These are phyloP conservation scores for Hemisphaericaspora nanyangensis DNA, from an alignment of 805 yeast genomes.

Conservation along the genomic window DNA sequence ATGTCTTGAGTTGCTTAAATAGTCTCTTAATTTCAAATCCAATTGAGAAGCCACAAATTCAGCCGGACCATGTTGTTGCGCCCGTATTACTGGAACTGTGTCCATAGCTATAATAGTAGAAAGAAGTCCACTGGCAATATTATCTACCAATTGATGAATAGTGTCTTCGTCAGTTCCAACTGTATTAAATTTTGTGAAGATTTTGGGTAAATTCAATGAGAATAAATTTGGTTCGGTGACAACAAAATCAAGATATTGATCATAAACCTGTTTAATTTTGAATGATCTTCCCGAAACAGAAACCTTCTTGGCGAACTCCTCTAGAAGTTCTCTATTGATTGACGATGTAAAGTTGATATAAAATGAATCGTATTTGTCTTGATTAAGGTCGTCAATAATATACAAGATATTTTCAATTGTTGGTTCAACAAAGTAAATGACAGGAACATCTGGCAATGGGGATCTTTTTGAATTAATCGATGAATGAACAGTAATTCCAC, in stretches of 20 bases:
- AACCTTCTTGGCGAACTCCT: slow-evolving; percentile 82
- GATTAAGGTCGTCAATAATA: slow-evolving; percentile 69
- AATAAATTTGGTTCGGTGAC: slow-evolving; percentile 93
- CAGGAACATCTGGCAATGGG: slow-evolving; percentile 93
- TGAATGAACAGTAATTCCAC: slow-evolving; percentile 90
- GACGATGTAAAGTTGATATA: slow-evolving; percentile 86
- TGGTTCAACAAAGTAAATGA: slow-evolving; percentile 86
- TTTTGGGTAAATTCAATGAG: slow-evolving; percentile 63
- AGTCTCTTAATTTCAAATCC: slow-evolving; percentile 81
- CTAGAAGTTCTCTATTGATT: slow-evolving; percentile 72
- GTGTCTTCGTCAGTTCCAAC: slow-evolving; percentile 72
- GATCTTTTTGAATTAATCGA: slow-evolving; percentile 67
- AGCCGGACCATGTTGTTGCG: slow-evolving; percentile 92
- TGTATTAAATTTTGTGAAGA: slow-evolving; percentile 66
- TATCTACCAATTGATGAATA: slow-evolving; percentile 64
- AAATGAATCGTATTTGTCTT: slow-evolving; percentile 71
- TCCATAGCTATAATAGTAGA: slow-evolving; percentile 75
- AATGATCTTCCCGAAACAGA: slow-evolving; percentile 67
- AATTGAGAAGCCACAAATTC: slow-evolving; percentile 87
- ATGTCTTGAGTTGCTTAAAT: slow-evolving; percentile 62
- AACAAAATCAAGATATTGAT: slow-evolving; percentile 87
- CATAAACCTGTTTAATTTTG: slow-evolving; percentile 83
- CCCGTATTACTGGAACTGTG: slow-evolving; percentile 83
- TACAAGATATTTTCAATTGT: slow-evolving; percentile 66
- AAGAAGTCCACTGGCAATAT: slow-evolving; percentile 75